phyloP scores from a whole-genome alignment of 2,329 filamentous ascomycete genomes.

The Colletotrichum graminicola region DNA sequence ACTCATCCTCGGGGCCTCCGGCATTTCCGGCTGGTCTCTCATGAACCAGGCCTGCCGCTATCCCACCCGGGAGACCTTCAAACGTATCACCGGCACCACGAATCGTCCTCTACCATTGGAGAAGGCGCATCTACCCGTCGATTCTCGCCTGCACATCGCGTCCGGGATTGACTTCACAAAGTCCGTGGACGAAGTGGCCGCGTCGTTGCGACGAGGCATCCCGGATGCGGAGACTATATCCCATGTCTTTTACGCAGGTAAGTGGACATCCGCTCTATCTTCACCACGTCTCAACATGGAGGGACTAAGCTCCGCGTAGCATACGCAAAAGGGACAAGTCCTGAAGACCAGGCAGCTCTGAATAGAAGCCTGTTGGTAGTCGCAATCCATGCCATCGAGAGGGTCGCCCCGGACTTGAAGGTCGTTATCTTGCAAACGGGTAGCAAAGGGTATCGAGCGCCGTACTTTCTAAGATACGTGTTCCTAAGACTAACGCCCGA shows the following conservation, averaged over 20 bases:
- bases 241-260: conserved; percentile 43
- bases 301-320: conserved; percentile 9
- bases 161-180: conserved; percentile 40
- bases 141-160: conserved; percentile 34
- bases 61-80: conserved; percentile 36
- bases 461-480: not conserved
- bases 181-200: conserved; percentile 28
- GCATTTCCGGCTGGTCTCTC: conserved; percentile 44
- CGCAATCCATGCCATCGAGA: conserved; percentile 12
- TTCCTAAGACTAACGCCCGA: not conserved
- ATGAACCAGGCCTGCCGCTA: conserved; percentile 40
- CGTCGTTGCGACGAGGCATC: conserved; percentile 25
- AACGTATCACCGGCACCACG: conserved; percentile 42
- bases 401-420: conserved; percentile 24
- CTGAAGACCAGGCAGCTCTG: not conserved
- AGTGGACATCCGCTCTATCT: not conserved
- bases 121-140: conserved; percentile 20
- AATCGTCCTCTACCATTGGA: conserved; percentile 39
- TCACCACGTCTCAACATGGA: not conserved
- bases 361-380: not conserved
- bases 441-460: conserved; percentile 24
- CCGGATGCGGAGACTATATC: conserved; percentile 35
- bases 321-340: conserved; percentile 32
- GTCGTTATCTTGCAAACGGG: conserved; percentile 42
- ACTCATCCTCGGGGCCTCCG: conserved; percentile 42